These are phyloP conservation scores for Mortierella polycephala DNA, from an alignment of 371 early-diverging fungal genomes.

Conservation along the genomic window DNA sequence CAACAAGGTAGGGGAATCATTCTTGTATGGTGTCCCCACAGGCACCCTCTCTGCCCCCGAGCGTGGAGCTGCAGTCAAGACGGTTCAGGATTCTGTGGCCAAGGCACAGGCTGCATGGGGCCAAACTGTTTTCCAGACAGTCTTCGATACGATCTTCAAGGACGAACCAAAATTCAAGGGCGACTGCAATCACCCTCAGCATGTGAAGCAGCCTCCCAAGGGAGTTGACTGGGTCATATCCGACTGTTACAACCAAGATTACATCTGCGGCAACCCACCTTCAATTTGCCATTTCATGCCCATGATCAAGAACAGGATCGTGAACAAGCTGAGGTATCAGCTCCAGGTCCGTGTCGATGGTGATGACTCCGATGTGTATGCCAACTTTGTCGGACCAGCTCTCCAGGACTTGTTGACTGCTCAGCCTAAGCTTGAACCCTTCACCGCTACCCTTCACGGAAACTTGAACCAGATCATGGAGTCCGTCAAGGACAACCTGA, in stretches of 20 bases:
- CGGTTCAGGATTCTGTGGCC: constrained; percentile 16
- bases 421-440: constrained; percentile 23
- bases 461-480: constrained; percentile 47
- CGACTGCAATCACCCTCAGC: constrained; percentile 68
- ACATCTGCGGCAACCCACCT: constrained; percentile 76
- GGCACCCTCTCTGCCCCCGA: constrained; percentile 9
- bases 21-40: constrained; percentile 45
- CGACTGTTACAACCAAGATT: constrained; percentile 71
- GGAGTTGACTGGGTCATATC: constrained; percentile 68
- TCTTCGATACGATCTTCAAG: constrained; percentile 63
- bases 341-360: constrained; percentile 35
- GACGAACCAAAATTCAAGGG: constrained; percentile 72
- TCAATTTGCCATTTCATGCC: constrained; percentile 72
- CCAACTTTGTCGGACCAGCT: constrained; percentile 29
- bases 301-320: constrained; percentile 54
- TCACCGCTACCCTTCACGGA: constrained; percentile 21
- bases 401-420: constrained; percentile 14
- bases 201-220: constrained; percentile 62
- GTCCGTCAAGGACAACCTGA: constrained; percentile 17
- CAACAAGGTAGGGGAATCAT: constrained; percentile 40
- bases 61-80: constrained; percentile 12
- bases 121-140: constrained; percentile 36
- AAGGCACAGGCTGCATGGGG: constrained; percentile 20
- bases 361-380: constrained; percentile 37
- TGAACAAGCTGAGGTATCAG: constrained; percentile 35